These are phyloP conservation scores for Xylaria sp. DNA, from an alignment of 2,329 filamentous ascomycete genomes.

Conservation along the genomic window DNA sequence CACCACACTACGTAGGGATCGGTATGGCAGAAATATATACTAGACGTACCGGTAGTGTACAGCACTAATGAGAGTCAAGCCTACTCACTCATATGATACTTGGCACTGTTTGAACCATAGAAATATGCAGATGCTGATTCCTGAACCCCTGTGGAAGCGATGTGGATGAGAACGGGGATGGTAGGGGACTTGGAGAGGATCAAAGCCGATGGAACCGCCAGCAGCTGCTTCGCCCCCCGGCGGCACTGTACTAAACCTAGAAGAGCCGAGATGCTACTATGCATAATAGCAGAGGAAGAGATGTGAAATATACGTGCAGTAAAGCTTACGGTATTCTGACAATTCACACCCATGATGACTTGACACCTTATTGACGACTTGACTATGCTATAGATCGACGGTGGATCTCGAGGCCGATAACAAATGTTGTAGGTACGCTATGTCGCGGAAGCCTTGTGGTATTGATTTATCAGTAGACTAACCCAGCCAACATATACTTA, in stretches of 20 bases:
- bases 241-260: constrained; percentile 37
- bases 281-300: background rate
- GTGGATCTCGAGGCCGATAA: too few relatives aligned
- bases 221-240: constrained; percentile 45
- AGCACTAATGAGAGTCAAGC: constrained; percentile 12
- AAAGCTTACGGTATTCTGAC: constrained; percentile 10
- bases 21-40: too few relatives aligned
- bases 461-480: too few relatives aligned
- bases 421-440: too few relatives aligned
- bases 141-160: constrained; percentile 10
- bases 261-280: constrained; percentile 37
- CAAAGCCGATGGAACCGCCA: constrained; percentile 45
- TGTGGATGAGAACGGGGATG: background rate
- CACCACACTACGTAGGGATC: background rate
- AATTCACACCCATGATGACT: constrained; percentile 7
- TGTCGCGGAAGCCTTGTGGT: too few relatives aligned
- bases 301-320: background rate
- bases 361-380: constrained; percentile 9
- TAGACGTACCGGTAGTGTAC: background rate
- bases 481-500: too few relatives aligned
- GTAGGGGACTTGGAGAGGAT: constrained; percentile 38
- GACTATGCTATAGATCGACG: constrained; percentile 15
- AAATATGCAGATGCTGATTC: constrained; percentile 16
- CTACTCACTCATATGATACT: constrained; percentile 2
- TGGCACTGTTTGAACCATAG: constrained; percentile 27